Evolutionary conservation across 2,329 filamentous ascomycete species (phyloP), one percentile per base, ranked within the genome.

Genomic region (Neospermospora avenae): DNA sequence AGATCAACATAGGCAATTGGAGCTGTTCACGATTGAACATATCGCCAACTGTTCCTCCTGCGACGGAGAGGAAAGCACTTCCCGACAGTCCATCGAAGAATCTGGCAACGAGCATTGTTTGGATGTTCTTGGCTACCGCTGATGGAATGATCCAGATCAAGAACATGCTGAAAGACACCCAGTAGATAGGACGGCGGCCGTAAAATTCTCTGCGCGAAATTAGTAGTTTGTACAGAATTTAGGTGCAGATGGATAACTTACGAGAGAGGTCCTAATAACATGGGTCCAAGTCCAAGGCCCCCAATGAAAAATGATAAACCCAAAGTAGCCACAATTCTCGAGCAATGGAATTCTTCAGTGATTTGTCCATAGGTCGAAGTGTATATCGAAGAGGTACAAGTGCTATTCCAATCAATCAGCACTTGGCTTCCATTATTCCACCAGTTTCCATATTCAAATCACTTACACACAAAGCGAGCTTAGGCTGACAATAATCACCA

Each of bases 371-470:
- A 97, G 0, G 90, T 95, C 13, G 85, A 84, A 0, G 91, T 93
- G 74, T 97, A 96, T 68, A 96, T 85, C n/a, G 91, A 95, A 51
- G 89, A 93, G 1, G 90, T 85, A 71, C 88, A 91, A 8, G 92
- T 96, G 57, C 89, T 92, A 57, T 28, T 3, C 6, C 14, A 39
- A 35, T n/a, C n/a, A n/a, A 14, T 61, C 11, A 58, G 49, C n/a
- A 49, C 31, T 57, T 31, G 25, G 10, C 22, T 51, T 11, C 11
- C 20, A 14, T 41, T 52, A n/a, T 25, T 41, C 16, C 5, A 31
- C 35, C n/a, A 24, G 39, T 3, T 48, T 59, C 34, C 48, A 51
- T 22, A 41, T n/a, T 22, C 31, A 22, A 31, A 64, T 16, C n/a
- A 86, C 89, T 81, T 81, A 93, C 88, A 96, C 92, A 74, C 90